These are phyloP conservation scores for Macrolepiota albuminosa DNA, from an alignment of 768 basidiomycete genomes.

Conservation along the genomic window DNA sequence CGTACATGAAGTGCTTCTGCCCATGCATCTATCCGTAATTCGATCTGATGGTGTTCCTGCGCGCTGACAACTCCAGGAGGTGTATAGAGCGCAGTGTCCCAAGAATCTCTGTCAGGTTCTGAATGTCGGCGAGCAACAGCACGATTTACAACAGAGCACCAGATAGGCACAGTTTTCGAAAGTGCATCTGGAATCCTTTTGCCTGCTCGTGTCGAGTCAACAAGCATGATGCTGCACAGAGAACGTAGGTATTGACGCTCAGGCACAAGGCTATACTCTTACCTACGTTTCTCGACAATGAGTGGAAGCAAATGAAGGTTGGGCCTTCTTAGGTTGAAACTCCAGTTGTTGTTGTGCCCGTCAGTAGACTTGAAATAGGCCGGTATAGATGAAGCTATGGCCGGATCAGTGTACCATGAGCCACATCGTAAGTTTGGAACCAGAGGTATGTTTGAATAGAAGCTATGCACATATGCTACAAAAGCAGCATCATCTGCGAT, in stretches of 20 bases:
- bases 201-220: conserved; percentile 90
- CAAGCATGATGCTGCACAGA: conserved; percentile 64
- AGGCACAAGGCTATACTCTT: conserved; percentile 13
- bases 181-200: conserved; percentile 94
- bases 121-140: conserved; percentile 38
- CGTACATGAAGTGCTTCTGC: conserved; percentile 59
- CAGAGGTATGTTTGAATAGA: conserved; percentile 34
- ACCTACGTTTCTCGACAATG: conserved; percentile 58
- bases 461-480: conserved; percentile 32
- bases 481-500: conserved; percentile 75
- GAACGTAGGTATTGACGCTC: neutral
- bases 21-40: conserved; percentile 60
- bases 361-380: conserved; percentile 95
- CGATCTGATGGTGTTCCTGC: conserved; percentile 82
- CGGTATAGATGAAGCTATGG: conserved; percentile 35
- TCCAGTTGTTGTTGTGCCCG: conserved; percentile 82
- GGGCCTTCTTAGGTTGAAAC: conserved; percentile 76
- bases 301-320: conserved; percentile 75
- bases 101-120: conserved; percentile 22
- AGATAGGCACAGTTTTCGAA: conserved; percentile 90
- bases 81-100: conserved; percentile 64
- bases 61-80: conserved; percentile 62
- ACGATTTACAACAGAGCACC: conserved; percentile 87
- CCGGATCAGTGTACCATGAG: conserved; percentile 86
- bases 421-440: conserved; percentile 91